Percentiles rank a stretch among this genome's conserved stretches.
phyloP scores from a whole-genome alignment of 768 basidiomycete genomes.

The Amanita subjunquillea region DNA sequence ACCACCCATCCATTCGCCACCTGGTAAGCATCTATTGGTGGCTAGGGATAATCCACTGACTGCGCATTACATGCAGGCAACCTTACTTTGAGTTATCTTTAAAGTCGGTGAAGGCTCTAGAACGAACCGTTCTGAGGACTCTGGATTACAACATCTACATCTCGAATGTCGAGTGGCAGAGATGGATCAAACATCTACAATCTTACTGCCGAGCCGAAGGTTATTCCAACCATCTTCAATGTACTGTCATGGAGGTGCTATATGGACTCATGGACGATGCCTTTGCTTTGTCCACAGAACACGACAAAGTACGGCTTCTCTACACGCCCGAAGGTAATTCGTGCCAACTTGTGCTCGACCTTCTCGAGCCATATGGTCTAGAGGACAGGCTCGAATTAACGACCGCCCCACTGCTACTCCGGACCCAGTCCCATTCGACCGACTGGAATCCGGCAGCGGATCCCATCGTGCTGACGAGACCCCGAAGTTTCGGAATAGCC shows the following conservation, averaged over 20 bases:
- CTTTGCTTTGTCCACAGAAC: background rate
- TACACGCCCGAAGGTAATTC: conserved; percentile 1
- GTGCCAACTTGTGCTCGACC: conserved; percentile 1
- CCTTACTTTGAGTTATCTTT: conserved; percentile 1
- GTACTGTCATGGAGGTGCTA: background rate
- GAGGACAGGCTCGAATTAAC: conserved; percentile 1
- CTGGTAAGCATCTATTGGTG: conserved; percentile 27
- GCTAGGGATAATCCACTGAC: background rate
- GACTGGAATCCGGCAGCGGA: conserved; percentile 8
- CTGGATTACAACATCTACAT: conserved; percentile 12
- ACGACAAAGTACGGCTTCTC: background rate
- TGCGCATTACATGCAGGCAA: background rate
- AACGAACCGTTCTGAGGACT: conserved; percentile 9
- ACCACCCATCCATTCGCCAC: conserved; percentile 39
- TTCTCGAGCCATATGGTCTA: background rate
- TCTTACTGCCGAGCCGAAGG: background rate
- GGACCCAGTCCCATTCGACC: conserved; percentile 1
- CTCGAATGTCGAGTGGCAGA: conserved; percentile 8
- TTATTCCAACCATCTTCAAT: background rate
- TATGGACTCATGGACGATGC: background rate
- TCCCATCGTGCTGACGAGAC: background rate
- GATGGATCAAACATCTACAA: conserved; percentile 5
- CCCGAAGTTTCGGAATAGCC: background rate
- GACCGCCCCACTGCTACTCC: background rate
- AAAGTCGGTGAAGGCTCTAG: conserved; percentile 8